Percentiles rank a stretch among this genome's conserved stretches.
phyloP scores from a whole-genome alignment of 2,329 filamentous ascomycete genomes.

The Beauveria asiatica region DNA sequence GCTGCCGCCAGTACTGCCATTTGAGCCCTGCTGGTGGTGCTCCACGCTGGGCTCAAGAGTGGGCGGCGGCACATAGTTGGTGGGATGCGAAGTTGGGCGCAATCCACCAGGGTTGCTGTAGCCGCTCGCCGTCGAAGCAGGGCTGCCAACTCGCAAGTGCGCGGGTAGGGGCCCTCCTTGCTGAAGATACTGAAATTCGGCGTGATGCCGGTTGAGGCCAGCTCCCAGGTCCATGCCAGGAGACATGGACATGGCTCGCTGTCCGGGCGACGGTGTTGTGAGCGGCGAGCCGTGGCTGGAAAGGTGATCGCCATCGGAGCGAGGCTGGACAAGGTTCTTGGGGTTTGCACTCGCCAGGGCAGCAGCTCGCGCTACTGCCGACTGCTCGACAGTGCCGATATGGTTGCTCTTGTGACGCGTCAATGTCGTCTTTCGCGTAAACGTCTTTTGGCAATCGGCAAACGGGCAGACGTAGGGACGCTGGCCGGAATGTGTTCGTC shows the following conservation, averaged over 20 bases:
- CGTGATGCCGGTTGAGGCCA: conserved; percentile 54
- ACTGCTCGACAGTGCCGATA: conserved; percentile 89
- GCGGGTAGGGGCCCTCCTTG: conserved; percentile 70
- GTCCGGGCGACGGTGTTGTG: conserved; percentile 75
- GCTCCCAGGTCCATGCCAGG: conserved; percentile 66
- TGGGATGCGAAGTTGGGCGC: conserved; percentile 79
- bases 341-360: conserved; percentile 52
- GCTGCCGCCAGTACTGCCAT: conserved; percentile 67
- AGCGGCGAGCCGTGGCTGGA: conserved; percentile 66
- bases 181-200: conserved; percentile 64
- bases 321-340: conserved; percentile 37
- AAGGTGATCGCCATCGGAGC: conserved; percentile 62
- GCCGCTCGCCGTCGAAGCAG: conserved; percentile 54
- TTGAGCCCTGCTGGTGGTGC: conserved; percentile 59
- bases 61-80: conserved; percentile 70
- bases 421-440: conserved; percentile 88
- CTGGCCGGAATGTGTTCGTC: conserved; percentile 91
- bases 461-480: conserved; percentile 96
- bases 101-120: conserved; percentile 36
- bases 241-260: conserved; percentile 71
- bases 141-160: conserved; percentile 70
- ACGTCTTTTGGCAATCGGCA: conserved; percentile 96
- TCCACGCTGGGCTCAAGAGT: conserved; percentile 81
- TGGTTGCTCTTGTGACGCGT: conserved; percentile 95
- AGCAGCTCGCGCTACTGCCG: conserved; percentile 78